Evolutionary conservation across 2,329 filamentous ascomycete genomes (phyloP).

Genomic region (Sclerotinia trifoliorum): DNA sequence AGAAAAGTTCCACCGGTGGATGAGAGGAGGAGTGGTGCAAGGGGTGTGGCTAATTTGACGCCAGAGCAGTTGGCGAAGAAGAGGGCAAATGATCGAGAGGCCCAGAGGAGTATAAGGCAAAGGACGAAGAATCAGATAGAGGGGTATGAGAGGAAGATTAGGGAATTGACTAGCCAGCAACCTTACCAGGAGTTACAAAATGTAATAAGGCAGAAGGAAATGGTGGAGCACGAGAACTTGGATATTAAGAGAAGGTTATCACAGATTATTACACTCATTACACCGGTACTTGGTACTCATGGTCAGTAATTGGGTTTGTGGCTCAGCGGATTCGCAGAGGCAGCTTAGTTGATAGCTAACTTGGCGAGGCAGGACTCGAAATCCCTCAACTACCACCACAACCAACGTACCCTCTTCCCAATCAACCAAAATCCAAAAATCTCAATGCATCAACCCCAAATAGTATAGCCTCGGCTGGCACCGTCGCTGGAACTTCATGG

Average conservation of each 20-base stretch:
- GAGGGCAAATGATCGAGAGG: slow-evolving; percentile 86
- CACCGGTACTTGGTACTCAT: slow-evolving; percentile 51
- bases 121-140: slow-evolving; percentile 88
- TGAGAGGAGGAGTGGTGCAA: slow-evolving; percentile 55
- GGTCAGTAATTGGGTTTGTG: slow-evolving; percentile 32
- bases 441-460: slow-evolving; percentile 44
- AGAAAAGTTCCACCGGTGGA: neutral
- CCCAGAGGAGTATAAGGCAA: slow-evolving; percentile 82
- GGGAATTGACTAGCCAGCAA: slow-evolving; percentile 72
- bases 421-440: slow-evolving; percentile 36
- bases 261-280: slow-evolving; percentile 61
- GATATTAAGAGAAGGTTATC: slow-evolving; percentile 70
- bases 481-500: slow-evolving; percentile 36
- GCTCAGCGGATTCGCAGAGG: neutral
- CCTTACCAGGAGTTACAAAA: slow-evolving; percentile 81
- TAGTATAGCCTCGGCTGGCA: slow-evolving; percentile 44
- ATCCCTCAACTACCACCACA: slow-evolving; percentile 29
- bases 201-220: slow-evolving; percentile 72
- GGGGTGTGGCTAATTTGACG: slow-evolving; percentile 80
- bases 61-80: slow-evolving; percentile 87
- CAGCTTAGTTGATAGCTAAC: neutral
- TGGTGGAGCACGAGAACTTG: slow-evolving; percentile 74
- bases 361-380: slow-evolving; percentile 28
- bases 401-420: slow-evolving; percentile 32
- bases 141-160: slow-evolving; percentile 69